These are phyloP conservation scores for Leccinum disarticulatum DNA, from an alignment of 768 basidiomycete genomes.

Conservation along the genomic window DNA sequence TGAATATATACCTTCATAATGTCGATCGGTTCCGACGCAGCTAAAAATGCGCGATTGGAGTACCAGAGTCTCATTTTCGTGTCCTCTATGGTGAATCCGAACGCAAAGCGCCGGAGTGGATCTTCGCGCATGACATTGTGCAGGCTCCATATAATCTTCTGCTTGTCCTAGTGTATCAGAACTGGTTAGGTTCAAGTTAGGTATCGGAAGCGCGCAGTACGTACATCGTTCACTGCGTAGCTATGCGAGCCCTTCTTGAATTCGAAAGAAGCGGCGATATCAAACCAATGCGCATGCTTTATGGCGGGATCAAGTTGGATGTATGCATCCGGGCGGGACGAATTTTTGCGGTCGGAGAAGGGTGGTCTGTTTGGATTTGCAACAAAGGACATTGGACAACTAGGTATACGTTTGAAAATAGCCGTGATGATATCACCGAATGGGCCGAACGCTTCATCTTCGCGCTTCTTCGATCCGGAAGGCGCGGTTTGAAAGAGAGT, in stretches of 20 bases:
- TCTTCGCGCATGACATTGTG: constrained; percentile 1
- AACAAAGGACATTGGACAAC: neutral
- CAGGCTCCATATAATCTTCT: constrained; percentile 29
- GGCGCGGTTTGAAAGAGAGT: neutral
- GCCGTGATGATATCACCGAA: neutral
- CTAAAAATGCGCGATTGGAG: neutral
- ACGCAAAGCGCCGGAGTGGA: neutral
- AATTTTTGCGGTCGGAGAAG: neutral
- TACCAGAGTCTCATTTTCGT: constrained; percentile 29
- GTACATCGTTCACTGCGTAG: neutral
- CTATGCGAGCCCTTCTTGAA: neutral
- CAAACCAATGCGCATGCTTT: neutral
- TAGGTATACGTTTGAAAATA: neutral
- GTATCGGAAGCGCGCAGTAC: neutral
- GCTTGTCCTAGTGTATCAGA: constrained; percentile 7
- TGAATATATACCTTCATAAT: neutral
- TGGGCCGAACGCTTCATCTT: neutral
- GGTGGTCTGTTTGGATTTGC: neutral
- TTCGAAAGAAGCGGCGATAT: neutral
- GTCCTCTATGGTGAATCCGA: neutral
- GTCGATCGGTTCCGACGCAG: neutral
- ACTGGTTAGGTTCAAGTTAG: neutral
- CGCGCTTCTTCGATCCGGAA: neutral
- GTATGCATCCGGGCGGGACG: neutral
- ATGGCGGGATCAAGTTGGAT: neutral